Conservation (phyloP, 1,139 yeast genomes). For the Suhomyces bribrorum region DNA sequence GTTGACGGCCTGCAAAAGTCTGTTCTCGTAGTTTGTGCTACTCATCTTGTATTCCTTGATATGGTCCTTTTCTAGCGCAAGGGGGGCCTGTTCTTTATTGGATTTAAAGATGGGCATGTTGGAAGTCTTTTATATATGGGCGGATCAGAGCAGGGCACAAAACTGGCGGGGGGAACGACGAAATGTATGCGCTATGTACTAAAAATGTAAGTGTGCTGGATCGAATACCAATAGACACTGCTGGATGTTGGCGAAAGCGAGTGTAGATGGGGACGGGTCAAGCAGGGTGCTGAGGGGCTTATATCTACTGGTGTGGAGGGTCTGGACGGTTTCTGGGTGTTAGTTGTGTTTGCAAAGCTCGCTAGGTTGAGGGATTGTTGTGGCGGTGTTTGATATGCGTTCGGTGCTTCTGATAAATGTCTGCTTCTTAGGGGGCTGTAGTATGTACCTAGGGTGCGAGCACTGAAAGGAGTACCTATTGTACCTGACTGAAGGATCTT, state of each 20-base stretch:
- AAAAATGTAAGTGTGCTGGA: slow-evolving; percentile 1
- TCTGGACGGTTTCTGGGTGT: no score
- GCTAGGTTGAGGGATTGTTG: neutral
- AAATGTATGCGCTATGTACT: neutral
- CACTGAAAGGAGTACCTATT: slow-evolving; percentile 1
- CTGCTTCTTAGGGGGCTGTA: slow-evolving; percentile 8
- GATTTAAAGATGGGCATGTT: slow-evolving; percentile 11
- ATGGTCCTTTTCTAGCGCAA: slow-evolving; percentile 11
- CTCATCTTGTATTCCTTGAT: slow-evolving; percentile 50
- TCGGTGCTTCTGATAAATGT: neutral
- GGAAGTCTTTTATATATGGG: slow-evolving; percentile 10
- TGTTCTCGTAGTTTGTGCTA: slow-evolving; percentile 69
- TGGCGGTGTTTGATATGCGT: no score
- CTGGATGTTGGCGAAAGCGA: no score
- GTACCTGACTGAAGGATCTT: neutral
- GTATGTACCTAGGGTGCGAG: slow-evolving; percentile 4
- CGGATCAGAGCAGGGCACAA: slow-evolving; percentile 8
- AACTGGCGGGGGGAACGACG: slow-evolving; percentile 8
- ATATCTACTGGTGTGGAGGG: no score
- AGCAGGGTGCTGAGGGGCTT: no score
- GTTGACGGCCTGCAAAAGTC: slow-evolving; percentile 79
- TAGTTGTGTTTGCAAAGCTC: no score
- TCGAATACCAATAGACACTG: no score
- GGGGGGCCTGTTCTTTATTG: slow-evolving; percentile 3
- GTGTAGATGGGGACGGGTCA: neutral